phyloP scores from a whole-genome alignment of 108 stramenopile genomes.

The Cyclostephanos tholiformis region DNA sequence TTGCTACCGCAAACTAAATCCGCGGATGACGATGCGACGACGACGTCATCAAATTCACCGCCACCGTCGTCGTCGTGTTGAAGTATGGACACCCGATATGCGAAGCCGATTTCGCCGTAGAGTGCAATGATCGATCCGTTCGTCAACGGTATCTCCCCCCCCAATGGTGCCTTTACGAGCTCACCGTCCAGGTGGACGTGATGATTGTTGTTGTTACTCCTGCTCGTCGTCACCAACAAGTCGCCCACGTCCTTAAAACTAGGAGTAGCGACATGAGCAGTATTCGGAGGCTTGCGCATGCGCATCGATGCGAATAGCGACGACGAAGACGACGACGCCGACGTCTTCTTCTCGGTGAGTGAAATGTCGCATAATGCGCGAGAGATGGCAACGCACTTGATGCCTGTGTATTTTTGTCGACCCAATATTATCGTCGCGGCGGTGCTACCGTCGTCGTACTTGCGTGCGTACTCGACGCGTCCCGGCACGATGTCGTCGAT shows the following conservation, averaged over 20 bases:
- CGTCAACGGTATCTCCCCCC: slow-evolving; percentile 9
- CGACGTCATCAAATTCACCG: too few relatives aligned
- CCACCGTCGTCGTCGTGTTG: slow-evolving; percentile 4
- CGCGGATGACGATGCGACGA: too few relatives aligned
- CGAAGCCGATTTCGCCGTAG: slow-evolving; percentile 17
- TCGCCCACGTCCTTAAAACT: too few relatives aligned
- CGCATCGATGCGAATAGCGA: slow-evolving; percentile 9
- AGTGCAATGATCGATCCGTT: slow-evolving; percentile 35
- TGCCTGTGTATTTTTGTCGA: slow-evolving; percentile 26
- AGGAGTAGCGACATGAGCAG: too few relatives aligned
- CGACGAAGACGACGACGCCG: neutral
- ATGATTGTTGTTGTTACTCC: neutral
- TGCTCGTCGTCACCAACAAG: too few relatives aligned
- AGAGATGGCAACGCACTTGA: slow-evolving; percentile 21
- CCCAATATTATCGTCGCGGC: slow-evolving; percentile 22
- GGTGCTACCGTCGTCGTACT: slow-evolving; percentile 19
- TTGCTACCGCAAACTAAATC: neutral
- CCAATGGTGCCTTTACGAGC: slow-evolving; percentile 10
- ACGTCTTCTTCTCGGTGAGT: slow-evolving; percentile 3
- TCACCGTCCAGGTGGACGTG: slow-evolving; percentile 16
- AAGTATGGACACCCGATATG: slow-evolving; percentile 20
- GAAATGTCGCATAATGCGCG: slow-evolving; percentile 39
- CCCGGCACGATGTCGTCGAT: neutral
- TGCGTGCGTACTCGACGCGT: slow-evolving; percentile 12
- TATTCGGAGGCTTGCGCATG: slow-evolving; percentile 31